phyloP scores from a whole-genome alignment of 805 yeast species.

The Groenewaldozyma tartarivorans region DNA sequence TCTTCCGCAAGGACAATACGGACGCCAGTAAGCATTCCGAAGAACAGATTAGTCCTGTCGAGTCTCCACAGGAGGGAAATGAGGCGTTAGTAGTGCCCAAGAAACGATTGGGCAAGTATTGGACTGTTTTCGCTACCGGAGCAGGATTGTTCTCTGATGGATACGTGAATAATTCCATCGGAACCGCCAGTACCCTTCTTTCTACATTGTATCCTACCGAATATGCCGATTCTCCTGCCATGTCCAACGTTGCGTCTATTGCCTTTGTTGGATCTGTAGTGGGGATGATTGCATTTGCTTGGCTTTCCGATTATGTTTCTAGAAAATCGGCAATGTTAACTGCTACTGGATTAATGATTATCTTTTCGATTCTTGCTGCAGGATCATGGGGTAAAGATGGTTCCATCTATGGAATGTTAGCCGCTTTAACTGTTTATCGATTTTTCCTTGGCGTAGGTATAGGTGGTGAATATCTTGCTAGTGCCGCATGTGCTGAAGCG shows the following conservation, averaged over 20 bases:
- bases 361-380: conserved; percentile 70
- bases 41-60: too few species aligned
- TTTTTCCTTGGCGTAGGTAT: conserved; percentile 85
- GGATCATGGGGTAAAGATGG: conserved; percentile 81
- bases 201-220: conserved; percentile 52
- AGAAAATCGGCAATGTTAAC: conserved; percentile 77
- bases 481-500: conserved; percentile 90
- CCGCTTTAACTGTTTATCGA: conserved; percentile 75
- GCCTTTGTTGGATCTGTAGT: conserved; percentile 88
- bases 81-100: too few species aligned
- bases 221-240: conserved; percentile 56
- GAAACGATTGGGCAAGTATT: conserved; percentile 31
- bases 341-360: conserved; percentile 64
- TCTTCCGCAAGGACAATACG: too few species aligned
- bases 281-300: conserved; percentile 78
- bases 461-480: conserved; percentile 92
- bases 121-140: conserved; percentile 78
- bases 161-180: conserved; percentile 75
- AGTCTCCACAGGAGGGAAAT: too few species aligned
- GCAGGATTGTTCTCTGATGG: conserved; percentile 94
- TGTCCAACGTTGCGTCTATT: conserved; percentile 72
- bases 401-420: conserved; percentile 64
- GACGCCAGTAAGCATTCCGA: too few species aligned
- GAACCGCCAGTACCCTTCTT: conserved; percentile 68
- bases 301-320: conserved; percentile 66